phyloP scores from a whole-genome alignment of 768 basidiomycete genomes.

The Lentinula raphanica region DNA sequence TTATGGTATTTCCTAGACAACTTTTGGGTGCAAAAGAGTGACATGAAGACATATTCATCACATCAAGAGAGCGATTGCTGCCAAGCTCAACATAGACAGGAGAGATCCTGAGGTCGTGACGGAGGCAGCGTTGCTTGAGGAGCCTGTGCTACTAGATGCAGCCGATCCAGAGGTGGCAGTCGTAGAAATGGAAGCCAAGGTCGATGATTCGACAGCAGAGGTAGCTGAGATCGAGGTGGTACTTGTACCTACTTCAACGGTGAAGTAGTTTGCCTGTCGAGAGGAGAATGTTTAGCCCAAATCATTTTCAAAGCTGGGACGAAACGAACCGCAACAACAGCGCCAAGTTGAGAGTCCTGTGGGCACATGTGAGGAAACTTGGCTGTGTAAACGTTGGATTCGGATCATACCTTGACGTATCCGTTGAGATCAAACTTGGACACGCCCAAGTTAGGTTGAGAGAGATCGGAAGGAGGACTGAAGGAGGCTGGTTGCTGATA shows the following conservation, averaged over 20 bases:
- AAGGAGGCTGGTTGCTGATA: conserved; percentile 62
- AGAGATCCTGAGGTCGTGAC: background rate
- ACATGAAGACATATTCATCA: background rate
- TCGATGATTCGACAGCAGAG: conserved; percentile 61
- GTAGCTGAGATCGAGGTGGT: conserved; percentile 51
- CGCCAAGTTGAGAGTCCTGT: conserved; percentile 51
- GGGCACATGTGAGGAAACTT: background rate
- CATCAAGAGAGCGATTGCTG: background rate
- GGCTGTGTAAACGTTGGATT: background rate
- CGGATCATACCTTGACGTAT: conserved; percentile 48
- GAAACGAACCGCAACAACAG: conserved; percentile 49
- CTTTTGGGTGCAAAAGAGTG: background rate
- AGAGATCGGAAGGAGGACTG: conserved; percentile 52
- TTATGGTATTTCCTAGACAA: background rate
- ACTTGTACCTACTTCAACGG: conserved; percentile 63
- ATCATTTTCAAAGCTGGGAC: background rate
- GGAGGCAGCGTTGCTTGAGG: background rate
- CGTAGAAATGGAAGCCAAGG: conserved; percentile 27
- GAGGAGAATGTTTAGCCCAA: conserved; percentile 5
- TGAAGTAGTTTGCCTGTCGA: conserved; percentile 61
- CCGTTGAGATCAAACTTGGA: conserved; percentile 49
- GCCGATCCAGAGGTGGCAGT: background rate
- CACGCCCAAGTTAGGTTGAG: conserved; percentile 44
- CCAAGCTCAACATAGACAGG: background rate
- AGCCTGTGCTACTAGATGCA: background rate